Base-by-base conservation (phyloP, 2,329 filamentous ascomycete species). In the Cryphonectria radicalis region DNA sequence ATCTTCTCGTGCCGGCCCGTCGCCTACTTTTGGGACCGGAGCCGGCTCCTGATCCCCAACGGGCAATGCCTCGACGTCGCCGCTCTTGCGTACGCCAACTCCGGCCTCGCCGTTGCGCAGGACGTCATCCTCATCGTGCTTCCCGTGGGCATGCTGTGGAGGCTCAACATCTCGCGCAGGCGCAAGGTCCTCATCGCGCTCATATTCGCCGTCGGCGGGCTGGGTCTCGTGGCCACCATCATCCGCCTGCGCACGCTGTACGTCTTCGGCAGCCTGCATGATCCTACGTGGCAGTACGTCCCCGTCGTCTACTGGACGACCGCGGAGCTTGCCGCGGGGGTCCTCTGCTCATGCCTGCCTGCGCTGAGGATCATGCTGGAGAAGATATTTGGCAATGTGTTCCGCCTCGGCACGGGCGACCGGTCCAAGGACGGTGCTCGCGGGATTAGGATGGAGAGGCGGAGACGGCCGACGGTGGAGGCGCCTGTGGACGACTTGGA, bases 1-100 rank as follows among this genome's bases (percentile, higher is more conserved):
- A 72, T 73, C n/a, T 42, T 74, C n/a, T 74, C 73, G 2, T 74
- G 73, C 55, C 67, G 46, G 10, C 73, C 73, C 40, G 28, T 70
- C 42, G n/a, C 66, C 14, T 72, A 43, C 22, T 70, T 73, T 66
- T 74, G 72, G 73, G 57, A 74, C 40, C 63, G 70, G n/a, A 68
- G 73, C 55, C 50, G 70, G 28, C 63, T 28, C 35, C 13, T n/a
- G 32, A 5, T 40, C 8, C 17, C 35, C 17, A 25, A 42, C 5
- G 67, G 71, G 13, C n/a, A 59, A 6, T 74, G 73, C 55, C 57
- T 73, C 19, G 62, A 72, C 53, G 42, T 72, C 10, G 46, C 63
- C 3, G 68, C 70, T 17, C 55, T 74, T 11, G 68, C 72, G 19
- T 72, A 69, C 53, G 68, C 70, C 50, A 73, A 73, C 60, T 70